phyloP scores from a whole-genome alignment of 139 green algal genomes.

The Coelastrella sp. region DNA sequence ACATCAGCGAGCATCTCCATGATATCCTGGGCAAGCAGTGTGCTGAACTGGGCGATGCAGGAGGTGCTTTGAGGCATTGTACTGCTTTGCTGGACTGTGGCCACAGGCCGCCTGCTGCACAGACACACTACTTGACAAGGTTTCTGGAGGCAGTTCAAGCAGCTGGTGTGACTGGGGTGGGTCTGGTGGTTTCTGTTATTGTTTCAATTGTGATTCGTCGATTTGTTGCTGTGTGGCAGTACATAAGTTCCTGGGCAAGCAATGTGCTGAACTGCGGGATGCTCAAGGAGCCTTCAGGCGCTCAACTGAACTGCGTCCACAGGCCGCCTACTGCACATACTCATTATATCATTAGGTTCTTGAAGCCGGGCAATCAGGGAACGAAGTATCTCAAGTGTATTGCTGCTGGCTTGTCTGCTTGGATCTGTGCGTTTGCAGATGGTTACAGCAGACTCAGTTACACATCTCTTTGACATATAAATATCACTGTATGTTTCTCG shows the following conservation, averaged over 20 bases:
- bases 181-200: neutral
- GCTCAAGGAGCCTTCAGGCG: conserved; percentile 47
- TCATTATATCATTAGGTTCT: conserved; percentile 83
- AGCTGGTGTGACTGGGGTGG: neutral
- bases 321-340: conserved; percentile 71
- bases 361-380: conserved; percentile 42
- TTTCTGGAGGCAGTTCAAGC: conserved; percentile 69
- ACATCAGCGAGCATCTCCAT: conserved; percentile 93
- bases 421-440: no score
- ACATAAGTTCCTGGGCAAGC: conserved; percentile 85
- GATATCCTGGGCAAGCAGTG: conserved; percentile 83
- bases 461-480: no score
- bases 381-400: no score
- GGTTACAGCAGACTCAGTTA: no score
- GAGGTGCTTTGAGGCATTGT: conserved; percentile 66
- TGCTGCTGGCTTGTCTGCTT: no score
- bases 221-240: no score
- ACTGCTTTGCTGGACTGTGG: conserved; percentile 73
- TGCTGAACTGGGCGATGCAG: conserved; percentile 62
- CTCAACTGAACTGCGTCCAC: conserved; percentile 72
- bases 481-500: no score
- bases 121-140: conserved; percentile 82
- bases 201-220: no score
- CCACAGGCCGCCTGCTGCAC: conserved; percentile 62
- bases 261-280: conserved; percentile 65